Evolutionary conservation across 73 alveolate genomes (phyloP).

Genomic region (Tetrahymena borealis): DNA sequence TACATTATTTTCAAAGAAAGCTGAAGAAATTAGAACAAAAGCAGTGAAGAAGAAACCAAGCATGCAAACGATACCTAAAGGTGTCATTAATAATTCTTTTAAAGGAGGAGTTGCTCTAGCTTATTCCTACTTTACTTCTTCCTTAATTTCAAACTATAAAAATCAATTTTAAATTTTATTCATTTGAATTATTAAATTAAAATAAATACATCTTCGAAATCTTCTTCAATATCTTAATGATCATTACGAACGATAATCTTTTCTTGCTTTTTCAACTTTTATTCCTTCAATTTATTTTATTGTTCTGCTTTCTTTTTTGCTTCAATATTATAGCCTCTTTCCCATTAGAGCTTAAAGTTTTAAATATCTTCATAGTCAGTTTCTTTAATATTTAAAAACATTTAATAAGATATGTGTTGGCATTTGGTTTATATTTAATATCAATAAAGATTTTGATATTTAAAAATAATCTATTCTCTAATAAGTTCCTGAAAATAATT

Average conservation of each 20-base stretch:
- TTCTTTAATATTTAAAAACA: not conserved
- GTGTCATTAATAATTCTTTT: not conserved
- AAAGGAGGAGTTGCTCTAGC: not conserved
- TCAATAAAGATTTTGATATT: not conserved
- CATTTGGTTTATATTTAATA: not conserved
- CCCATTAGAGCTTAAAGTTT: not conserved
- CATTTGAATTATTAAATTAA: too few species aligned
- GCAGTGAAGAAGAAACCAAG: not conserved
- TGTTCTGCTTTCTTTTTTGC: not conserved
- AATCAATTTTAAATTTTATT: too few species aligned
- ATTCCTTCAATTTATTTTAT: not conserved
- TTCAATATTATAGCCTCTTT: not conserved
- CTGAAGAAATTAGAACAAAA: not conserved
- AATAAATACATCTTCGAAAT: not conserved
- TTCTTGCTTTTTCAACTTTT: not conserved
- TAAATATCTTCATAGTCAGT: not conserved
- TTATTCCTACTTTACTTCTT: not conserved
- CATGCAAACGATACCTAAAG: not conserved
- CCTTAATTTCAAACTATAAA: not conserved
- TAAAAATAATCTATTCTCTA: not conserved
- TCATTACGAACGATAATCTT: not conserved
- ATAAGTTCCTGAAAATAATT: not conserved
- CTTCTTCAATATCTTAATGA: not conserved
- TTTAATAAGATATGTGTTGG: not conserved
- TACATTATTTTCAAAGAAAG: not conserved